Evolutionary conservation across 139 green algal genomes (phyloP), one percentile per base, ranked within the genome.

Genomic region (Chlorella sp.): DNA sequence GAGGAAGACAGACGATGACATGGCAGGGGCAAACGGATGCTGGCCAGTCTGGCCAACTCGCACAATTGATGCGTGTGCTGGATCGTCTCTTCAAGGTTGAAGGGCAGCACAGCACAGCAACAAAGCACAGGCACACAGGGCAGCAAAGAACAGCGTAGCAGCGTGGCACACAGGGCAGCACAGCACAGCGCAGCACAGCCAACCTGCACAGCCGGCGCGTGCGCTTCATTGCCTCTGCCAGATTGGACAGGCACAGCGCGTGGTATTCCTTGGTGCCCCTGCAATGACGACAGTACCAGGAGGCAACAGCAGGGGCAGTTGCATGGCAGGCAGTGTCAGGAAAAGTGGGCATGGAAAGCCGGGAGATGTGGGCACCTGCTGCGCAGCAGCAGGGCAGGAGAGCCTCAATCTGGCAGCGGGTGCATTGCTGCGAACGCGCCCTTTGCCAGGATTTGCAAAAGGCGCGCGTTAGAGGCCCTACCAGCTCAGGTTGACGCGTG

Each of bases 401-500:
- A 57, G 9, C 7, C 7, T 57, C 48, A 9, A 57, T 9, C 48
- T 57, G 48, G 48, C 48, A 57, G 48, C 48, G 48, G 48, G 48
- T 57, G 48, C 48, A 57, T 5, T 9, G 7, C 48, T 57, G 48
- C 48, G 9, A 5, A 9, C 48, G 48, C 48, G 9, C 48, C 7
- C 48, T 5, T 9, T 57, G 48, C 48, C 48, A 57, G 48, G 5
- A 16, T 57, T 57, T 5, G 48, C 48, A 57, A 5, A 9, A 5
- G 5, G 48, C 48, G 7, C 9, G 48, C 48, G 9, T 57, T 57
- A 9, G 48, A 57, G 48, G 48, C 48, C 48, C 9, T 57, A 57
- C 48, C 48, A 57, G 48, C 48, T 57, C 30, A 99, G 91, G 92
- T 99, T 97, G 37, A 98, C 61, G 34, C 95, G 89, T 11, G 94